phyloP scores from a whole-genome alignment of 768 basidiomycete species.

The Psilocybe sp. region DNA sequence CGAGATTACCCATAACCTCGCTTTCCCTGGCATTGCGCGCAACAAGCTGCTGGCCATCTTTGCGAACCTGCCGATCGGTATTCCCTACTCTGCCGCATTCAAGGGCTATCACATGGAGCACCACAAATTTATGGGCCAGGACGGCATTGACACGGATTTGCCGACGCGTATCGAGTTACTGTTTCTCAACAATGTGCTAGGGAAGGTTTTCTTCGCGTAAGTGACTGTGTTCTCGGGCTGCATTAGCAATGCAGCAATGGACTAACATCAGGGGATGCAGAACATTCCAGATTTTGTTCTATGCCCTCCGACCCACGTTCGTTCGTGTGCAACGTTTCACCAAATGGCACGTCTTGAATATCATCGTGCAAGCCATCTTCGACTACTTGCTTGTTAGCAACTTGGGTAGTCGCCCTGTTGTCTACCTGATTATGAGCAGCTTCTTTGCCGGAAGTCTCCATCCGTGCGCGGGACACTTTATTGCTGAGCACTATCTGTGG shows the following conservation, averaged over 20 bases:
- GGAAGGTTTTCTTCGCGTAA: conserved; percentile 97
- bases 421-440: conserved; percentile 84
- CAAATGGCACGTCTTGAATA: conserved; percentile 82
- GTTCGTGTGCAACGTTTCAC: conserved; percentile 82
- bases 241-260: not conserved
- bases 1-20: conserved; percentile 97
- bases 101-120: conserved; percentile 97
- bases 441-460: conserved; percentile 98
- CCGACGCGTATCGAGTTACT: conserved; percentile 85
- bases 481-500: conserved; percentile 96
- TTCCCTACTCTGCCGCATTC: conserved; percentile 95
- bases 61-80: conserved; percentile 89
- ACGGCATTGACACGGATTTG: conserved; percentile 94
- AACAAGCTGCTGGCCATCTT: conserved; percentile 90
- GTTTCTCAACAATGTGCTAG: conserved; percentile 90
- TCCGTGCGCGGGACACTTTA: conserved; percentile 96
- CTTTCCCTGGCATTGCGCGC: conserved; percentile 75
- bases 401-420: conserved; percentile 46
- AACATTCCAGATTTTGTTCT: conserved; percentile 97
- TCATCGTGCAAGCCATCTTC: conserved; percentile 65
- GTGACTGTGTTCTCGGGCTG: conserved; percentile 26
- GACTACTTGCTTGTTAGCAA: conserved; percentile 61
- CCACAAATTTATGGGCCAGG: conserved; percentile 93
- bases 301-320: conserved; percentile 93
- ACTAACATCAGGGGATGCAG: conserved; percentile 36